A percentile compares a stretch with the other conserved stretches of the same genome.
phyloP scores from a whole-genome alignment of 768 basidiomycete species.

The Lentinula boryana region DNA sequence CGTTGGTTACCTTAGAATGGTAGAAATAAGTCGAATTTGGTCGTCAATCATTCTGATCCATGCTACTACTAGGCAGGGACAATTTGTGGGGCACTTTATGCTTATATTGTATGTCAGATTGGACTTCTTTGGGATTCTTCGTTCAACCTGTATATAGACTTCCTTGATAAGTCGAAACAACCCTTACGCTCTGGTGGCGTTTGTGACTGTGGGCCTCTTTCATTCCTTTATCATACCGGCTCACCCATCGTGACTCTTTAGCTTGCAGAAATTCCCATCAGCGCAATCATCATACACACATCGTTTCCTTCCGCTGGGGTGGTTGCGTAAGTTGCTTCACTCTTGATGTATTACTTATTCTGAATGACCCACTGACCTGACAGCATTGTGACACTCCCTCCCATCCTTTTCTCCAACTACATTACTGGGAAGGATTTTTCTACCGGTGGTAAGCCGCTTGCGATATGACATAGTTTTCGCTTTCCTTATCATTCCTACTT shows the following conservation, averaged over 20 bases:
- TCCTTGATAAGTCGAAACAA: constrained; percentile 32
- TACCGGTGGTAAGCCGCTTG: constrained; percentile 18
- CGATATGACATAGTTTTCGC: background rate
- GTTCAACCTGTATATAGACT: constrained; percentile 19
- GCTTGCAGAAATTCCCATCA: constrained; percentile 38
- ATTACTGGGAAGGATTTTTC: constrained; percentile 21
- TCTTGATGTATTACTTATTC: background rate
- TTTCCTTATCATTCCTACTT: background rate
- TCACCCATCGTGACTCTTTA: constrained; percentile 7
- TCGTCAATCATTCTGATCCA: background rate
- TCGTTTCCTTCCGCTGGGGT: constrained; percentile 32
- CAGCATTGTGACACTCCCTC: constrained; percentile 30
- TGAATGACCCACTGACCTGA: constrained; percentile 14
- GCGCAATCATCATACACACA: constrained; percentile 36
- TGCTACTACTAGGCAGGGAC: constrained; percentile 22
- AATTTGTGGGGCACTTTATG: constrained; percentile 25
- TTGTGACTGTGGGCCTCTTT: constrained; percentile 29
- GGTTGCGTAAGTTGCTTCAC: constrained; percentile 30
- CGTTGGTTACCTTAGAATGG: constrained; percentile 37
- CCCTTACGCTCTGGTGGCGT: constrained; percentile 32
- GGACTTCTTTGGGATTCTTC: background rate
- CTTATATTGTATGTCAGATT: constrained; percentile 20
- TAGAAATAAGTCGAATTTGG: constrained; percentile 13
- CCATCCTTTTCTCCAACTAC: constrained; percentile 29
- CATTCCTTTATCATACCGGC: background rate